Base-by-base conservation (phyloP, 2,329 filamentous ascomycete genomes). In the Coleophoma crateriformis region DNA sequence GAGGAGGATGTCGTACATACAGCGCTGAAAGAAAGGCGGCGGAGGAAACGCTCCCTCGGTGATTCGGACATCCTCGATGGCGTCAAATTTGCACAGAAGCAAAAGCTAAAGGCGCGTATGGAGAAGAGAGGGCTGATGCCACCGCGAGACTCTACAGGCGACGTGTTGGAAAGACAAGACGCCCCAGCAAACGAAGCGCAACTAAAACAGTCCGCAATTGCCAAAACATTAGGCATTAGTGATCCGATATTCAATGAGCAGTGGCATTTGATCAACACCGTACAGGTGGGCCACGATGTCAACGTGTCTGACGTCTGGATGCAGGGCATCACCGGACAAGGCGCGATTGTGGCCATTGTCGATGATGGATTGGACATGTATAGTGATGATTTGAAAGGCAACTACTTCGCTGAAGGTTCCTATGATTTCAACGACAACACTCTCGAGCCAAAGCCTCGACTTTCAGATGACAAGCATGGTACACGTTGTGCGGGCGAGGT, bases 321-420 rank as follows among this genome's bases (percentile, higher is more conserved):
- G 59, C 82, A 94, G 59, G 92, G 91, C 4, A 85, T 96, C 50
- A 97, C 92, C 0, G 94, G 94, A 48, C 82, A 89, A 61, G 92
- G 92, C 53, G 80, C 87, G 15, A 96, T 89, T 1, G 90, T 95
- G 2, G 92, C 92, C 48, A 94, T 99, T 58, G 88, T 99, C 3
- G 94, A 99, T 62, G 94, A 99, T 68, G 94, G 94, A 0, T 69
- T 99, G 57, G 94, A 99, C 64, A 94, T 99, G 86, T 82, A 95
- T 71, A 97, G 91, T 72, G 79, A 89, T 22, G 94, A 99, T 65
- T 72, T 99, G 42, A 91, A 88, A 67, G 86, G 83, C 60, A 99
- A 99, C 67, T 99, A 96, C 71, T 97, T 92, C 64, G 87, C 90
- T 1, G 82, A 83, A 50, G 94, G 94, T 22, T 97, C 92, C 3